Conservation (phyloP, 352 stramenopile species). For the Pythium grandisporangium region DNA sequence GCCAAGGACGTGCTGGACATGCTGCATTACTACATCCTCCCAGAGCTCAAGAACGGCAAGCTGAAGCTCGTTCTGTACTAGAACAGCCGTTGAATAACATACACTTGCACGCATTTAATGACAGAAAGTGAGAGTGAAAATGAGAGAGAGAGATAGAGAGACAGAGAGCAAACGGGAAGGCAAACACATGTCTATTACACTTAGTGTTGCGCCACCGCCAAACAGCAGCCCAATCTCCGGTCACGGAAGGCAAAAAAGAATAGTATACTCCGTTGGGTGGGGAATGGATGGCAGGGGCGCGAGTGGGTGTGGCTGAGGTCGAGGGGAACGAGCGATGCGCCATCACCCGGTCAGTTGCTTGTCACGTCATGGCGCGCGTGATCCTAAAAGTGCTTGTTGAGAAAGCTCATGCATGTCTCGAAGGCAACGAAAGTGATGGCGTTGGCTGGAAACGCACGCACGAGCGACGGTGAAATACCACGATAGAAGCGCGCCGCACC, state of each 20-base stretch:
- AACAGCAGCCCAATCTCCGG: no score
- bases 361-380: no score
- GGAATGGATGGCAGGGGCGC: no score
- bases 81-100: neutral
- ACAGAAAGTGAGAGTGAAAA: no score
- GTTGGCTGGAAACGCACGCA: conserved; percentile 73
- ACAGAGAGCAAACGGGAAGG: no score
- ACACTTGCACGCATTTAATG: no score
- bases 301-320: no score
- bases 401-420: conserved; percentile 67
- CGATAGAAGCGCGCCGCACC: conserved; percentile 62
- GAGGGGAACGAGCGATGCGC: no score
- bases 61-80: conserved; percentile 79
- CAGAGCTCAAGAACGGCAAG: conserved; percentile 45
- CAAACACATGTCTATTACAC: no score
- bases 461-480: conserved; percentile 65
- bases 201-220: conserved; percentile 2
- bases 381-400: conserved; percentile 60
- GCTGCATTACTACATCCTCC: conserved; percentile 68
- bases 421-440: conserved; percentile 83
- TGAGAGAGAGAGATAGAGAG: no score
- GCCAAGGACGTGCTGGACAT: conserved; percentile 70
- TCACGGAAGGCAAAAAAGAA: neutral
- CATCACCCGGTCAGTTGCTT: neutral
- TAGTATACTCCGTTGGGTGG: conserved; percentile 2